phyloP scores from a whole-genome alignment of 1,139 yeast species.

The Suhomyces panamericanus region DNA sequence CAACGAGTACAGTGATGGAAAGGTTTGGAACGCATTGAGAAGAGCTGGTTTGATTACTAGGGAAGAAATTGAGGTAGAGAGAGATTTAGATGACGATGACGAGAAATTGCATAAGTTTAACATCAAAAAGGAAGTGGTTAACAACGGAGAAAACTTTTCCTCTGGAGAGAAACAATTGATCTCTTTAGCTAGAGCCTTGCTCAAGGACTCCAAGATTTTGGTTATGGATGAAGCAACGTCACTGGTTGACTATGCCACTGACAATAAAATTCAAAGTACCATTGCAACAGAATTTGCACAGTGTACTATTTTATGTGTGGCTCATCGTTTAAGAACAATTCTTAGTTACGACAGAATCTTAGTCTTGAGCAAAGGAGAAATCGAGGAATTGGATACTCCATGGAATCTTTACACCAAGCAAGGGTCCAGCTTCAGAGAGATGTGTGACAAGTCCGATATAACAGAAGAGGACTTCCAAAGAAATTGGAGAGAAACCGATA shows the following conservation, averaged over 20 bases:
- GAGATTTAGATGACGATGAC: constrained; percentile 14
- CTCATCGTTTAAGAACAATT: constrained; percentile 71
- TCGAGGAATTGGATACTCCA: constrained; percentile 60
- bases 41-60: constrained; percentile 61
- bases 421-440: constrained; percentile 38
- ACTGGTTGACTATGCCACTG: constrained; percentile 74
- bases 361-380: constrained; percentile 61
- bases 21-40: constrained; percentile 52
- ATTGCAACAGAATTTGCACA: constrained; percentile 57
- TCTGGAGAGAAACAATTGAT: constrained; percentile 74
- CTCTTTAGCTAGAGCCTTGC: constrained; percentile 73
- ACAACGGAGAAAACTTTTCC: constrained; percentile 72
- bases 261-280: constrained; percentile 62
- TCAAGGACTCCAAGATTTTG: constrained; percentile 61
- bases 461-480: constrained; percentile 7
- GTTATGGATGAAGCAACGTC: constrained; percentile 82
- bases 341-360: constrained; percentile 60
- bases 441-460: constrained; percentile 38
- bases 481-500: not conserved
- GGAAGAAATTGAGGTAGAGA: constrained; percentile 28
- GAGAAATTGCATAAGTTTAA: constrained; percentile 28
- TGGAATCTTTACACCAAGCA: constrained; percentile 37
- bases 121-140: constrained; percentile 60
- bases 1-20: constrained; percentile 46
- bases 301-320: constrained; percentile 73